Base-by-base conservation (phyloP, 1,284 basidiomycete genomes). In the Limonomyces culmigenus region DNA sequence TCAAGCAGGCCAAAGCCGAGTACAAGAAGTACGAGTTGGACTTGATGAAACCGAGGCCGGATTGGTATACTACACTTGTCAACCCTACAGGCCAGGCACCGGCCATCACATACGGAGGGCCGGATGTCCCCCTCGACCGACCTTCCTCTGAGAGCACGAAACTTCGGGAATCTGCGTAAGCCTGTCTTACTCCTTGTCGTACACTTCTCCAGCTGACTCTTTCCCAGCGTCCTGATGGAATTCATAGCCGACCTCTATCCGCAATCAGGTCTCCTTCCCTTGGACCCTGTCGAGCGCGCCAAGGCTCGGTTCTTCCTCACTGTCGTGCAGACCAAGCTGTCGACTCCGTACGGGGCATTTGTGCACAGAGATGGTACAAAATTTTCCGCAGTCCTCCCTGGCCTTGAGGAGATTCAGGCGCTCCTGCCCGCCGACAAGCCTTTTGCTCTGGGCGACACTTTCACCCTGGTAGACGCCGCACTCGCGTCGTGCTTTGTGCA, bases 241-340 rank as follows among this genome's bases (percentile, higher is more conserved):
- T 73, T 77, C 53, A 44, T 75, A 39, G 66, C 67, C 6, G 72
- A 76, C 44, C 47, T 70, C 34, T 65, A 53, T 47, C 68, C 65
- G 1, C 44, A 58, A 11, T 53, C 59, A 0, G 43, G 45, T 3
- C 55, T 74, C 14, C 58, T 74, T 10, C 70, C 73, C 0, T 49
- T 55, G 5, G 63, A 74, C 46, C 69, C 72, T 1, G 58, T 72
- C 18, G 46, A 50, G 6, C 65, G 69, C 14, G 74, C 74, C 4
- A 58, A 62, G 37, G 65, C 60, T 2, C 67, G 74, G 6, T 67
- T 74, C 50, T 72, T 77, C 55, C 65, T 71, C 42, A 67, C 74
- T 36, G 51, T 53, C 3, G 54, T 67, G 27, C 54, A 58, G 4
- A 62, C 52, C 37, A 65, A 65, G 42, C 48, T 67, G 39, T 27